Evolutionary conservation across 1,284 basidiomycete genomes (phyloP), one percentile per base, ranked within the genome.

Genomic region (Coniferiporia sulphurascens): DNA sequence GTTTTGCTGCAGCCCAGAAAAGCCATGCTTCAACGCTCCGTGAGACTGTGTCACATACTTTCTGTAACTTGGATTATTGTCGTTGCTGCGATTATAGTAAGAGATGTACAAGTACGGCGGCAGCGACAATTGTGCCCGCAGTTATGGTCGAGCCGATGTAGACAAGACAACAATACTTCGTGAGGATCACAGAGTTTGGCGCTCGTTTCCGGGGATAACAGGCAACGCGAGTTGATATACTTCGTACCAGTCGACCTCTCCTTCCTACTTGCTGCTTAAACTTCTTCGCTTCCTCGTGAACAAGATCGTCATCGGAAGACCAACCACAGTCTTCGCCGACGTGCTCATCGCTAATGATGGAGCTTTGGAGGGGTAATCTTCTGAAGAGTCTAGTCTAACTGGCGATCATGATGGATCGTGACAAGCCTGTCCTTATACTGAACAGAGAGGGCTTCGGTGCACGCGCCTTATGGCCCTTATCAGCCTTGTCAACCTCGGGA

Each of bases 21-120:
- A 89, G 74, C 88, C 88, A 91, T 9, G 86, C 85, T 65, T 87
- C 78, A 52, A 89, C 71, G 67, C 89, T 91, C 63, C n/a, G n/a
- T n/a, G n/a, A n/a, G n/a, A n/a, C n/a, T 85, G 77, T 53, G 79
- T 79, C 61, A 88, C 77, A 64, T 80, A 87, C 41, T 73, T 76
- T 13, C 87, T 78, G 63, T 83, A 73, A 7, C 78, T 75, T 13
- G 80, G 81, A 8, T 79, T 80, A 60, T 84, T 53, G 22, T 52
- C 48, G 43, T 48, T 43, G 36, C 68, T 67, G 0, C 78, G 78
- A 50, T 82, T 78, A 66, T 85, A 86, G 82, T 86, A 90, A 68
- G 79, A 81, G 69, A 87, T 86, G 80, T 55, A 89, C 68, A 52
- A 88, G 68, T 34, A 90, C 66, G 9, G 82, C 84, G 21, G 83